Evolutionary conservation across 306 rosid genomes (phyloP).

Genomic region (Quercus glauca): DNA sequence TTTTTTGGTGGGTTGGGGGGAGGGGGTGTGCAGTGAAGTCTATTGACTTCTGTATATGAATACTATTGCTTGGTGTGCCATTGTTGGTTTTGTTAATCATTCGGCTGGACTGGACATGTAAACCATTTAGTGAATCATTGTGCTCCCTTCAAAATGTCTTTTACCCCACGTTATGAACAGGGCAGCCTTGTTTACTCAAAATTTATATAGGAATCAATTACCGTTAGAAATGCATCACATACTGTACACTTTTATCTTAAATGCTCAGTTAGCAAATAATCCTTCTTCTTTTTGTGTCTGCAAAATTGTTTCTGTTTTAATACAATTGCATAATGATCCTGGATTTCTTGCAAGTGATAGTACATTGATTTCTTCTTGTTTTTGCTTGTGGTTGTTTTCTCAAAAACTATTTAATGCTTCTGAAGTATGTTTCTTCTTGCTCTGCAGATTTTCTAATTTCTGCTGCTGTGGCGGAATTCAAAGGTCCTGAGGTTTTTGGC

Average conservation of each 20-base stretch:
- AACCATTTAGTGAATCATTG: neutral
- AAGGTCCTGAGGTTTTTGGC: conserved; percentile 83
- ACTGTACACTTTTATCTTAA: conserved; percentile 4
- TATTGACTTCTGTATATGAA: neutral
- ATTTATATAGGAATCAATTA: neutral
- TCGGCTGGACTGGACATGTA: neutral
- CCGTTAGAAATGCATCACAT: neutral
- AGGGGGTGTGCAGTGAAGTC: neutral
- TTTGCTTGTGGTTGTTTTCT: conserved; percentile 3
- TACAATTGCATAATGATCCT: neutral
- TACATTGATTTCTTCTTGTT: conserved; percentile 1
- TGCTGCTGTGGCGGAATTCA: conserved; percentile 90
- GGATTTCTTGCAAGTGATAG: neutral
- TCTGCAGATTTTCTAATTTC: conserved; percentile 78
- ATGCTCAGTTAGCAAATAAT: neutral
- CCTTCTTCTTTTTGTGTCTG: conserved; percentile 3
- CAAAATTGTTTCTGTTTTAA: neutral
- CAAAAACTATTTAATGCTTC: neutral
- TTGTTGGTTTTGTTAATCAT: neutral
- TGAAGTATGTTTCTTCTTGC: conserved; percentile 13
- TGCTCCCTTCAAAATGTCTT: neutral
- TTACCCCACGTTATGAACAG: neutral
- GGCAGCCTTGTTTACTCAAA: neutral
- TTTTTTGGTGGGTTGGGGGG: neutral
- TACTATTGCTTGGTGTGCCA: neutral